Base-by-base conservation (phyloP, 2,329 filamentous ascomycete genomes). In the Helotiales sp. region DNA sequence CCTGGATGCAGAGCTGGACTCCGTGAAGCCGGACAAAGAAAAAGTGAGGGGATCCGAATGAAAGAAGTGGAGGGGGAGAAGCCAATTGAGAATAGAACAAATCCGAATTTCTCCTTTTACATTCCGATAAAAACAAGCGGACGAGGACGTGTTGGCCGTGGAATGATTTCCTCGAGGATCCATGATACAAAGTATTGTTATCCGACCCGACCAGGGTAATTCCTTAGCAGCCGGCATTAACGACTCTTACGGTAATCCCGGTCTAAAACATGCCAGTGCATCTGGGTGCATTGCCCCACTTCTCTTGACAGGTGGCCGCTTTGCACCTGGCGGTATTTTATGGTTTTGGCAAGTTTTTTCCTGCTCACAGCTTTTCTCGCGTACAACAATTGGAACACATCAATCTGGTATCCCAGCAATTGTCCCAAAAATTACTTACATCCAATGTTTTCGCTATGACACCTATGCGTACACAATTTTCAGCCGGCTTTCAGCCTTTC, bases 151-250 rank as follows among this genome's bases (percentile, higher is more conserved):
- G 24, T n/a, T n/a, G 57, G n/a, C 26, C 57, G 40, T 26, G 22
- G 2, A 8, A 30, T 20, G n/a, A 30, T 45, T 30, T 0, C 24
- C 24, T 20, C 57, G 24, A 45, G 22, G 55, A 28, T 60, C n/a
- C n/a, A n/a, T n/a, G n/a, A n/a, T n/a, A n/a, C n/a, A n/a, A n/a
- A n/a, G 47, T 20, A 11, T 40, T 40, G 30, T 57, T 20, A 37
- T 57, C 22, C 6, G 26, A 50, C 20, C 20, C 6, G 47, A 40
- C 54, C 54, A 40, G 54, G 54, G 40, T 57, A 60, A 47, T 45
- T n/a, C 40, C 57, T 60, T 60, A 37, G 57, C 57, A 60, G 57
- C 15, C 52, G 30, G 52, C 52, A 57, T 22, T 30, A 52, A 5
- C 17, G 15, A 28, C 50, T 5, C 20, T 43, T 47, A 60, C 57